Conservation (phyloP, 139 green algal species). For the Micromonas pusilla region DNA sequence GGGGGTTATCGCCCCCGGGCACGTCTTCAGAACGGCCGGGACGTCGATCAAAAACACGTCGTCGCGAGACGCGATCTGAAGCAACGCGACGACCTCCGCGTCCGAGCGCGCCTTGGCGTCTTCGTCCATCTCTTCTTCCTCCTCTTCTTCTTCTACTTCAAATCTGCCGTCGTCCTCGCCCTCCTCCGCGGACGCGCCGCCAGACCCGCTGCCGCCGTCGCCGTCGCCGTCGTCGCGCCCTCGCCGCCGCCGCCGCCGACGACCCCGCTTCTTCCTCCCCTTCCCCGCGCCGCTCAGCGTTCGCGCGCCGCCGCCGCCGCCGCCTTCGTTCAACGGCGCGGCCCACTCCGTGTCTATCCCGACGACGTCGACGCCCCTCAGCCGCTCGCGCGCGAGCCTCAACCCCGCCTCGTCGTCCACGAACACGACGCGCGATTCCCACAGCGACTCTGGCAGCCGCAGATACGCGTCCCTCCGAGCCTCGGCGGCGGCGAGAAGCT, state of each 20-base stretch:
- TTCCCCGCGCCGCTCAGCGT: neutral
- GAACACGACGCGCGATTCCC: neutral
- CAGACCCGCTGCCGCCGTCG: neutral
- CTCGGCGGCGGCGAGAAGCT: neutral
- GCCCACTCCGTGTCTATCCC: conserved; percentile 22
- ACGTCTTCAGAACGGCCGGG: neutral
- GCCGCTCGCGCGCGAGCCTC: too few species aligned
- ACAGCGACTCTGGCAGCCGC: neutral
- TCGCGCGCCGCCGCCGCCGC: too few species aligned
- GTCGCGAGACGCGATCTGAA: neutral
- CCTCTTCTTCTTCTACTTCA: too few species aligned
- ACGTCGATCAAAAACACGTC: neutral
- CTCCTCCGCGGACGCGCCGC: neutral
- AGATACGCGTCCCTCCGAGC: neutral
- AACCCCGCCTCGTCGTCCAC: neutral
- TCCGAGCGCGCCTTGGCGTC: neutral
- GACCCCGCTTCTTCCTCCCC: neutral
- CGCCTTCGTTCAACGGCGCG: too few species aligned
- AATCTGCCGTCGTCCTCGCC: neutral
- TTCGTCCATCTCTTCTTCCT: neutral
- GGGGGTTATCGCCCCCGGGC: neutral
- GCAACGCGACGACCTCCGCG: neutral
- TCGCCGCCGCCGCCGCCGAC: neutral
- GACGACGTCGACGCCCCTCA: neutral
- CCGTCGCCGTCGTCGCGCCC: neutral